A percentile compares a stretch with the other conserved stretches of the same genome.
phyloP scores from a whole-genome alignment of 1,284 basidiomycete genomes.

The Rhizoctonia solani region DNA sequence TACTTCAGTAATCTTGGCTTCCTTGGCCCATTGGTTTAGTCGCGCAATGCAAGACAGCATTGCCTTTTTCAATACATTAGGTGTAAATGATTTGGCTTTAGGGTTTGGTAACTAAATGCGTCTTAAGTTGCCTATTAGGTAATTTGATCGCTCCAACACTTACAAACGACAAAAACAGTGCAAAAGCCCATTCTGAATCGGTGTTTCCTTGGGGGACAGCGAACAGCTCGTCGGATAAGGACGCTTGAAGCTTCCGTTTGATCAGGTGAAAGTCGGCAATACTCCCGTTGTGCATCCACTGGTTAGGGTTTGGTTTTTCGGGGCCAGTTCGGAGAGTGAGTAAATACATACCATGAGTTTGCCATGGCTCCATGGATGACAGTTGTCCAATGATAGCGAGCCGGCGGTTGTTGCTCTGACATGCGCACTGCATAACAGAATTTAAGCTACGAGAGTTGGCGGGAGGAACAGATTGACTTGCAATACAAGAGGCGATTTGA shows the following conservation, averaged over 20 bases:
- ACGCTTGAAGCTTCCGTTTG: constrained; percentile 77
- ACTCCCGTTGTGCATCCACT: constrained; percentile 97
- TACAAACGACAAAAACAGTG: constrained; percentile 85
- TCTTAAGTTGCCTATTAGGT: background rate
- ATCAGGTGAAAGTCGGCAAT: constrained; percentile 81
- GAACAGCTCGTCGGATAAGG: constrained; percentile 81
- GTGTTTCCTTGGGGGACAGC: constrained; percentile 88
- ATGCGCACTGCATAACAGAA: constrained; percentile 63
- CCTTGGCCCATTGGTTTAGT: constrained; percentile 77
- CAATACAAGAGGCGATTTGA: constrained; percentile 92
- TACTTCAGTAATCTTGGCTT: constrained; percentile 73
- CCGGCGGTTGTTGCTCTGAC: constrained; percentile 88
- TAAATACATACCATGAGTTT: constrained; percentile 74
- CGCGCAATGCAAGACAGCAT: constrained; percentile 85
- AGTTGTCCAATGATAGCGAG: constrained; percentile 88
- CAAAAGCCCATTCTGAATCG: constrained; percentile 97
- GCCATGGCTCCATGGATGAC: constrained; percentile 87
- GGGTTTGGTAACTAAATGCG: constrained; percentile 76
- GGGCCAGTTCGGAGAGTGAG: constrained; percentile 5
- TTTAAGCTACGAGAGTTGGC: background rate
- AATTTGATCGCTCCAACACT: constrained; percentile 35
- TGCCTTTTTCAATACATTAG: constrained; percentile 67
- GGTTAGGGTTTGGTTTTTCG: constrained; percentile 36
- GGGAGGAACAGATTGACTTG: constrained; percentile 48
- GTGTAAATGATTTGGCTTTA: constrained; percentile 68